Evolutionary conservation across 495 filamentous ascomycete genomes (phyloP), one percentile per base, ranked within the genome.

Genomic region (Astrothelium subdiscretum): DNA sequence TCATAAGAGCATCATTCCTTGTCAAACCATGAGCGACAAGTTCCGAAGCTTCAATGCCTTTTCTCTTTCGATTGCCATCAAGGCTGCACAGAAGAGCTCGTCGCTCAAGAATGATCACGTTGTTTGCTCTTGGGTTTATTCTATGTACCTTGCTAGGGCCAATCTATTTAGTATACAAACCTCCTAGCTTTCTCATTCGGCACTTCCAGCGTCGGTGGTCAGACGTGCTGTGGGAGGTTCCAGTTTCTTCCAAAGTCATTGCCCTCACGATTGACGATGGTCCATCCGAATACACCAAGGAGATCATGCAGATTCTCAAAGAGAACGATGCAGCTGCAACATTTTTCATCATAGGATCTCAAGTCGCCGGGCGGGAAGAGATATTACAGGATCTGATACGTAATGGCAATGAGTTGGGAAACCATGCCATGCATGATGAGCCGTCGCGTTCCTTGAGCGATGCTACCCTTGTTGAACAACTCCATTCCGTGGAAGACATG

Each of bases 351-450:
- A 76, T 95, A 63, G 91, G 90, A 13, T 76, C 77, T 8, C 89
- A 96, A 71, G 83, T 91, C 0, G 42, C 76, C 0, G 86, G 83
- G 0, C 73, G 80, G 24, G 83, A 88, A 71, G 67, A 76, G 1
- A 73, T 81, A 0, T 76, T 94, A 26, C 69, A 78, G 40, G 78
- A 86, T 42, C 71, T 91, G 2, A 76, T 92, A n/a, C 70, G 77
- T 22, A 75, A 70, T 15, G 86, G 86, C 6, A 83, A 86, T 67
- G 88, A 92, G 70, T 77, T 92, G 11, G 90, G 81, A 48, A 95
- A 95, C 72, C 90, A 96, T 72, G 90, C 86, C 3, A 91, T 91
- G 88, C 77, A 80, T 69, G 90, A 96, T 74, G 88, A 92, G 74
- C 83, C 88, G 3, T 84, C 83, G 27, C 74, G 81, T 59, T 72